A percentile compares a stretch with the other conserved stretches of the same genome.
These are phyloP conservation scores for Sequoiadendron giganteum DNA, from an alignment of 75 land plant genomes.

Conservation along the genomic window DNA sequence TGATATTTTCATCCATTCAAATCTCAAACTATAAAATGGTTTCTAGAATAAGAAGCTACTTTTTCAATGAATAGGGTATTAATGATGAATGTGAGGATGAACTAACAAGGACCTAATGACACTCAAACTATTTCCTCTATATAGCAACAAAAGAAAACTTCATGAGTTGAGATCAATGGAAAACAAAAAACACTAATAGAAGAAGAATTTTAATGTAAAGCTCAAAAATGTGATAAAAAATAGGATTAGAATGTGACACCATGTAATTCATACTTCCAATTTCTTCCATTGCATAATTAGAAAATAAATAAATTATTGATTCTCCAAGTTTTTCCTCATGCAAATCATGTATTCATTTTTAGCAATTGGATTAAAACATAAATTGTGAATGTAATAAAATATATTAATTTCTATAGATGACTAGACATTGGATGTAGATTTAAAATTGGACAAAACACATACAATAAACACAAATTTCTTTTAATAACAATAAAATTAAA, in stretches of 20 bases:
- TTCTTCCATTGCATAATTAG: constrained; percentile 6
- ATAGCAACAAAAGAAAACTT: not conserved
- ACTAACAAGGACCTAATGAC: not conserved
- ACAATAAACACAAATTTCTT: too few species aligned
- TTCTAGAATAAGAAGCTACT: not conserved
- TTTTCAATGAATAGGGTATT: not conserved
- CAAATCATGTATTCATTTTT: not conserved
- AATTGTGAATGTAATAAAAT: not conserved
- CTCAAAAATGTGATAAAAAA: not conserved
- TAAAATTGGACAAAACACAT: too few species aligned
- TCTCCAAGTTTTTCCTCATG: not conserved
- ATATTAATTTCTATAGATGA: not conserved
- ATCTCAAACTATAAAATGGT: not conserved
- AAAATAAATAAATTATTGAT: not conserved
- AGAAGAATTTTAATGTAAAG: not conserved
- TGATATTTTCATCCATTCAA: not conserved
- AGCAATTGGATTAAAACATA: not conserved
- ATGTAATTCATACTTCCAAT: not conserved
- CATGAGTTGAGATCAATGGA: not conserved
- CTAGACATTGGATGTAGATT: not conserved
- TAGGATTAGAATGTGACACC: not conserved
- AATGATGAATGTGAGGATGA: not conserved
- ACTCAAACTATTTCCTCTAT: constrained; percentile 8
- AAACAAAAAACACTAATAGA: not conserved
- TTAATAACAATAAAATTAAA: too few species aligned